Percentiles rank a stretch among this genome's conserved stretches.
Evolutionary conservation across 2,329 filamentous ascomycete species (phyloP).

Genomic region (Pyrenophora teres): DNA sequence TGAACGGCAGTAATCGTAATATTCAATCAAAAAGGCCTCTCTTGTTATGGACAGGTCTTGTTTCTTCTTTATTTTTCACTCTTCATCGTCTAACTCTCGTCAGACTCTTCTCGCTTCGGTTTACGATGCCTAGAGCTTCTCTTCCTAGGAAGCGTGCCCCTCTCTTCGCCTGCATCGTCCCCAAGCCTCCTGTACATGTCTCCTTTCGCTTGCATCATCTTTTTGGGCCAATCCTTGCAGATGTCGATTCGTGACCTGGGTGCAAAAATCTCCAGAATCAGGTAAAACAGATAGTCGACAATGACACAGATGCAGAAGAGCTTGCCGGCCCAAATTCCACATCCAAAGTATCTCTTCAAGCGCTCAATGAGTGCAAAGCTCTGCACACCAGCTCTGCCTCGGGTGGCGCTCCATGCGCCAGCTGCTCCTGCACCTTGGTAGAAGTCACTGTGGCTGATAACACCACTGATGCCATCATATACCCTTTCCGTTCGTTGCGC

Average conservation of each 20-base stretch:
- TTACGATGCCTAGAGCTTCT: conserved; percentile 35
- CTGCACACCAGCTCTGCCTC: conserved; percentile 71
- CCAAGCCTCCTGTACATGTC: conserved; percentile 16
- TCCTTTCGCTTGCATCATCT: conserved; percentile 47
- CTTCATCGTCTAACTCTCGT: conserved; percentile 16
- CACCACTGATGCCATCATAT: conserved; percentile 88
- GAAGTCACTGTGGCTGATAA: conserved; percentile 83
- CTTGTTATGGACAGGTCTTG: neutral
- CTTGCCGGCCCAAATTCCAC: conserved; percentile 97
- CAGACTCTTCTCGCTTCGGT: conserved; percentile 27
- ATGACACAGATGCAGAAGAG: conserved; percentile 93
- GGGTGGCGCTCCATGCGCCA: conserved; percentile 68
- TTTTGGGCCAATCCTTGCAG: conserved; percentile 89
- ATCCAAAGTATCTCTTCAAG: conserved; percentile 95
- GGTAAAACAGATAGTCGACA: conserved; percentile 88
- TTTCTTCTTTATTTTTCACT: neutral
- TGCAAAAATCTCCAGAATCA: conserved; percentile 85
- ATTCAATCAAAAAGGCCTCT: conserved; percentile 20
- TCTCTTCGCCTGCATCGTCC: conserved; percentile 15
- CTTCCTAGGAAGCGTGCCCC: conserved; percentile 23
- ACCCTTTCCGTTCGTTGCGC: conserved; percentile 92
- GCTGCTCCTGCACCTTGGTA: conserved; percentile 79
- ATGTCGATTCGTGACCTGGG: conserved; percentile 86
- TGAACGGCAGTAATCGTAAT: conserved; percentile 26
- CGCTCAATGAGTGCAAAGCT: conserved; percentile 94